Percentiles rank a stretch among this genome's conserved stretches.
Evolutionary conservation across 306 rosid genomes (phyloP).

Genomic region (Prunus fruticosa): DNA sequence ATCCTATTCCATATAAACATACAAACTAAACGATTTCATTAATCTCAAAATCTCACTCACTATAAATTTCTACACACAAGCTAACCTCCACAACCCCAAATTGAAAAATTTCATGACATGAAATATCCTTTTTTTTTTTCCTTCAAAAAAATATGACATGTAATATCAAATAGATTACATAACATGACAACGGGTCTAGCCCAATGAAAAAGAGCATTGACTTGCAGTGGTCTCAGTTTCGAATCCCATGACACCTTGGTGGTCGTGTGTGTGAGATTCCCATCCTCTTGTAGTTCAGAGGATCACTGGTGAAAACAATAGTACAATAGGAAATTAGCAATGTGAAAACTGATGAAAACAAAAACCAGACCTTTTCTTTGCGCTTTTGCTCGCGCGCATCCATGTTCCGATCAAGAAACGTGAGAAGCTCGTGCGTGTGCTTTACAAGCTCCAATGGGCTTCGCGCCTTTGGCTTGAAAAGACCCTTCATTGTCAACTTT

Average conservation of each 20-base stretch:
- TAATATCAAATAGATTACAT: too few relatives aligned
- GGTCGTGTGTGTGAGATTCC: too few relatives aligned
- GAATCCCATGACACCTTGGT: too few relatives aligned
- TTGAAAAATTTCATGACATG: not conserved
- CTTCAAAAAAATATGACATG: too few relatives aligned
- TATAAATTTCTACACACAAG: not conserved
- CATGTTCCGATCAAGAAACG: constrained; percentile 21
- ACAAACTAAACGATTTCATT: not conserved
- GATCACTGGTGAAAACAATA: not conserved
- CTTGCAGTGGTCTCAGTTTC: too few relatives aligned
- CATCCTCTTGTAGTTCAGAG: too few relatives aligned
- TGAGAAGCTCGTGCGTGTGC: constrained; percentile 36
- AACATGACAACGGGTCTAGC: too few relatives aligned
- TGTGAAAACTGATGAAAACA: not conserved
- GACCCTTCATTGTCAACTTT: constrained; percentile 24
- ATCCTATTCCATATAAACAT: not conserved
- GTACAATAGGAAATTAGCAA: not conserved
- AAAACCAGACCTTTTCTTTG: constrained; percentile 43
- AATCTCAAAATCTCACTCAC: not conserved
- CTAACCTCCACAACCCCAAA: not conserved
- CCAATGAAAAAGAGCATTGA: too few relatives aligned
- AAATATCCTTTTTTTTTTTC: too few relatives aligned
- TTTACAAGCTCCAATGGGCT: constrained; percentile 45
- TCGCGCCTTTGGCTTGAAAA: constrained; percentile 45
- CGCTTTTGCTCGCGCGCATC: constrained; percentile 34